Percentiles rank a stretch among this genome's conserved stretches.
Evolutionary conservation across 192 early-diverging fungal genomes (phyloP).

Genomic region (Coemansia sp.): DNA sequence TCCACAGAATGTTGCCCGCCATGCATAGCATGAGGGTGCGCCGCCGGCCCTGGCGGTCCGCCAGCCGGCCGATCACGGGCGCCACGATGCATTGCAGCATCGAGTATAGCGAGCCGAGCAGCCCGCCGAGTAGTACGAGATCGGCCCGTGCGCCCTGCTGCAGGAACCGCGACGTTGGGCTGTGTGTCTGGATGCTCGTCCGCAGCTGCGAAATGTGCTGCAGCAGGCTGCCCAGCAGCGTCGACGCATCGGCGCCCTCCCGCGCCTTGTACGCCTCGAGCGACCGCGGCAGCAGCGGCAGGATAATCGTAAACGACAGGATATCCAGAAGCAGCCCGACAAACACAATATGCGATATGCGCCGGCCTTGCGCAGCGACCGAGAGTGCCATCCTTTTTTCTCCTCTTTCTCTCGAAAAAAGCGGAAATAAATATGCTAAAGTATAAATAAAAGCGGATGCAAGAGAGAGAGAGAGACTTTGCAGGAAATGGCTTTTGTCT

Average conservation of each 20-base stretch:
- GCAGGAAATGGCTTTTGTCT: no score
- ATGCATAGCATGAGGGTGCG: slow-evolving; percentile 82
- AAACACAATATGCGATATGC: slow-evolving; percentile 62
- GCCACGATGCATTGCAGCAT: slow-evolving; percentile 87
- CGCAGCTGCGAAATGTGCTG: slow-evolving; percentile 13
- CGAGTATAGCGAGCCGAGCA: slow-evolving; percentile 90
- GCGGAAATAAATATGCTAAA: background rate
- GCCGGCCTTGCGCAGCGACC: slow-evolving; percentile 7
- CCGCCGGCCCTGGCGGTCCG: slow-evolving; percentile 79
- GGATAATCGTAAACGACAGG: slow-evolving; percentile 95
- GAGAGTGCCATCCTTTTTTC: background rate
- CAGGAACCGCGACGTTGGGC: slow-evolving; percentile 39
- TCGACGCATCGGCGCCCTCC: slow-evolving; percentile 38
- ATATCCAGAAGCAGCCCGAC: slow-evolving; percentile 90
- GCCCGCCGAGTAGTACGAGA: slow-evolving; percentile 87
- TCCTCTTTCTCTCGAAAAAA: no score
- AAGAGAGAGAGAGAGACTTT: no score
- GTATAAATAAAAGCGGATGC: background rate
- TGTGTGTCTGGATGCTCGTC: slow-evolving; percentile 6
- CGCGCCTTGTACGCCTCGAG: slow-evolving; percentile 79
- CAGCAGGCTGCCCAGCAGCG: slow-evolving; percentile 40
- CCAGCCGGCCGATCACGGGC: slow-evolving; percentile 78
- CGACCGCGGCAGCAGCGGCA: slow-evolving; percentile 90
- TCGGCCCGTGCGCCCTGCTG: slow-evolving; percentile 40
- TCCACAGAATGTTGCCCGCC: slow-evolving; percentile 90